These are phyloP conservation scores for Ceratobasidium sp. DNA, from an alignment of 1,284 basidiomycete genomes.

Conservation along the genomic window DNA sequence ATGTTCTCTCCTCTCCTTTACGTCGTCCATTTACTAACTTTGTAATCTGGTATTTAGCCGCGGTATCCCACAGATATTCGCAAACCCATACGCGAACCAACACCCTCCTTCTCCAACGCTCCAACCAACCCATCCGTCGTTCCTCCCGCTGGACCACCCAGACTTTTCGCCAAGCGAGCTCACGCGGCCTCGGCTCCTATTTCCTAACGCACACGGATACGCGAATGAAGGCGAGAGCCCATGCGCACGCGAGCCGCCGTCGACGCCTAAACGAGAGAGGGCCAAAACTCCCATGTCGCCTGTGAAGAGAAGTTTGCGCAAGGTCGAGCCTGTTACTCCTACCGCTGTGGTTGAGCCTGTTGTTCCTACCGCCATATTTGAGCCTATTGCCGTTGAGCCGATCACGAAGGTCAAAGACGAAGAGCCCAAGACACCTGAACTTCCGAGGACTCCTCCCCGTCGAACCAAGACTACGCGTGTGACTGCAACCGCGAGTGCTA, in stretches of 20 bases:
- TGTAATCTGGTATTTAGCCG: slow-evolving; percentile 44
- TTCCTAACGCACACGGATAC: slow-evolving; percentile 36
- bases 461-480: neutral
- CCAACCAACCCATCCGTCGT: slow-evolving; percentile 42
- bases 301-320: slow-evolving; percentile 20
- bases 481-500: neutral
- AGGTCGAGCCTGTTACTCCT: neutral
- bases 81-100: slow-evolving; percentile 46
- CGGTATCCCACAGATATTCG: slow-evolving; percentile 48
- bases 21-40: neutral
- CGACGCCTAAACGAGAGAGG: slow-evolving; percentile 28
- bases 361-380: neutral
- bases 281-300: slow-evolving; percentile 23
- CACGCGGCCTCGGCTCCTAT: slow-evolving; percentile 46
- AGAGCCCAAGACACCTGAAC: slow-evolving; percentile 31
- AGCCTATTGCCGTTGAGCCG: neutral
- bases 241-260: slow-evolving; percentile 1
- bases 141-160: slow-evolving; percentile 48
- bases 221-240: slow-evolving; percentile 16
- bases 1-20: slow-evolving; percentile 13
- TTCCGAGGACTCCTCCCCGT: slow-evolving; percentile 25
- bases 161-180: slow-evolving; percentile 49
- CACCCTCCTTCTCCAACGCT: slow-evolving; percentile 38
- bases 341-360: neutral
- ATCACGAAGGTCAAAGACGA: neutral